Conservation (phyloP, 225 moss, liverwort and hornwort species). For the Marchantia paleacea region DNA sequence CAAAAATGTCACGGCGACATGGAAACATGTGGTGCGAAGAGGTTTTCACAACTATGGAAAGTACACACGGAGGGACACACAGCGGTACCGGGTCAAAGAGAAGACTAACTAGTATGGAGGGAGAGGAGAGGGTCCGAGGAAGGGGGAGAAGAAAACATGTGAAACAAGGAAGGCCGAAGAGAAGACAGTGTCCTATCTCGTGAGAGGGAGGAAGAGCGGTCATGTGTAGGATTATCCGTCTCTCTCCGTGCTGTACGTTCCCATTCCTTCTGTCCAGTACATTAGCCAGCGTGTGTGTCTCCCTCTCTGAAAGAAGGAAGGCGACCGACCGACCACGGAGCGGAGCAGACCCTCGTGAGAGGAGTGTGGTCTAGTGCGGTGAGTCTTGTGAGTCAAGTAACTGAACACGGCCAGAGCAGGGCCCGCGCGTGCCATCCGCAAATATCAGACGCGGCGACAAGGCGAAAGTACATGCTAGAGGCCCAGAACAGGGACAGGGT, state of each 20-base stretch:
- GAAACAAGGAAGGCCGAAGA: not conserved
- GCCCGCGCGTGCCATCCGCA: not conserved
- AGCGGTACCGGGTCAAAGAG: not conserved
- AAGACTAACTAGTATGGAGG: no score
- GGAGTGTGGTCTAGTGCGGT: not conserved
- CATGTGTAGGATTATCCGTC: not conserved
- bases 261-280: not conserved
- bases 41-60: no score
- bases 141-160: conserved; percentile 5
- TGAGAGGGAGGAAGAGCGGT: not conserved
- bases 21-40: no score
- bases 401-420: not conserved
- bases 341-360: not conserved
- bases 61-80: no score
- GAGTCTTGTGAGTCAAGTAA: conserved; percentile 4
- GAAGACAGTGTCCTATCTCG: not conserved
- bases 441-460: not conserved
- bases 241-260: not conserved
- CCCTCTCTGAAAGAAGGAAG: not conserved
- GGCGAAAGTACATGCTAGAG: not conserved
- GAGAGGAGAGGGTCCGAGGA: no score
- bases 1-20: no score
- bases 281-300: no score
- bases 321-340: not conserved
- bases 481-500: no score